Conservation (phyloP, 208 protist genomes). For the Trypanosoma lewisi region DNA sequence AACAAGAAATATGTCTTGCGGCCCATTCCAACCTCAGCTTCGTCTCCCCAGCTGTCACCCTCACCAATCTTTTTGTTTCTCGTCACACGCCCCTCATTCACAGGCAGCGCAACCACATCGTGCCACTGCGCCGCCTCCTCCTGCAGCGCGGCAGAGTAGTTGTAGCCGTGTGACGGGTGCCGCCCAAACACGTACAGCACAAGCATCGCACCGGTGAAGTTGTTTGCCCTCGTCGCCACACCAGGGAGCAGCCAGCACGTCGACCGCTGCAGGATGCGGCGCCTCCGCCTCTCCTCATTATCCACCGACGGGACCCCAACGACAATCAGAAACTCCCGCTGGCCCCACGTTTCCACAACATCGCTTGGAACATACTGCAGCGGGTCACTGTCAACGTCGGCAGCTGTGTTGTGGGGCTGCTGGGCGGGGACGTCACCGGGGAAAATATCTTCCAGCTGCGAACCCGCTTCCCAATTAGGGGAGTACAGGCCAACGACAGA, state of each 20-base stretch:
- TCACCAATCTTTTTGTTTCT: no score
- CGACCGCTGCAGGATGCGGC: conserved; percentile 35
- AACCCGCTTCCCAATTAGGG: neutral
- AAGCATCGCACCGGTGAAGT: conserved; percentile 29
- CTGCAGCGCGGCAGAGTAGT: conserved; percentile 32
- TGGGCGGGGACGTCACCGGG: neutral
- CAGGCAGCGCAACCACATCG: no score
- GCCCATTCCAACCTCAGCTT: no score
- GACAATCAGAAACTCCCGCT: conserved; percentile 25
- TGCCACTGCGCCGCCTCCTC: conserved; percentile 34
- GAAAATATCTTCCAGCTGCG: neutral
- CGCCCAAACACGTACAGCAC: conserved; percentile 26
- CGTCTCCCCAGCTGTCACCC: no score
- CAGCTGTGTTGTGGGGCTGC: neutral
- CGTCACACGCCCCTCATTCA: no score
- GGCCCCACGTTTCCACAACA: neutral
- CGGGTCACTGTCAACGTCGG: neutral
- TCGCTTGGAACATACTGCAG: conserved; percentile 3
- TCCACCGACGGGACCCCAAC: conserved; percentile 51
- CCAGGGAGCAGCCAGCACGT: conserved; percentile 43
- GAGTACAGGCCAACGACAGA: neutral
- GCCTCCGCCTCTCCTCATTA: conserved; percentile 15
- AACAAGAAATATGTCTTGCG: conserved; percentile 49
- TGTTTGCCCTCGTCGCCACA: conserved; percentile 35
- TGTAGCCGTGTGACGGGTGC: conserved; percentile 13